Conservation (phyloP, 768 basidiomycete genomes). For the Rubroboletus satanas region DNA sequence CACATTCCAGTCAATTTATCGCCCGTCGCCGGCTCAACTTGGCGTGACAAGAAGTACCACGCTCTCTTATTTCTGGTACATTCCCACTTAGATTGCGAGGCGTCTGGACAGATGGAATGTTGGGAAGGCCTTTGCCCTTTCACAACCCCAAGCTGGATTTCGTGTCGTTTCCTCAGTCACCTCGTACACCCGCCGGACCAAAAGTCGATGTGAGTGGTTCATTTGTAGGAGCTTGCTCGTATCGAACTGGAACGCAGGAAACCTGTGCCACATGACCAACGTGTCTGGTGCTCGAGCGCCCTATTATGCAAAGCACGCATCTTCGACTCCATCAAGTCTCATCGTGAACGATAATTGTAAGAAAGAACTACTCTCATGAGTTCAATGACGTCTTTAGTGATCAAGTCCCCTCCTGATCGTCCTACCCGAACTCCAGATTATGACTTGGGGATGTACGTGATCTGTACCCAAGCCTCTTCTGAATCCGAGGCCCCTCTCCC, state of each 20-base stretch:
- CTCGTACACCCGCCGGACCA: not conserved
- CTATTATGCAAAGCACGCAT: not conserved
- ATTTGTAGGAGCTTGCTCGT: not conserved
- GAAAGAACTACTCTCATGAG: not conserved
- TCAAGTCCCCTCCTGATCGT: not conserved
- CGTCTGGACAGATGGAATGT: not conserved
- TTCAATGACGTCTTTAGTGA: not conserved
- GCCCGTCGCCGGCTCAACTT: not conserved
- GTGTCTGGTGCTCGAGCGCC: not conserved
- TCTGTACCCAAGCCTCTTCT: not conserved
- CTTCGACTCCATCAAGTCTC: not conserved
- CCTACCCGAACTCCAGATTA: not conserved
- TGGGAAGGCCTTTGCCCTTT: not conserved
- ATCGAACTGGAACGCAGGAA: not conserved
- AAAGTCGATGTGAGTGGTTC: not conserved
- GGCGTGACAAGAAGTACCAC: not conserved
- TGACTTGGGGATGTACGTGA: not conserved
- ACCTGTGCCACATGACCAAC: not conserved
- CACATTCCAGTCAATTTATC: too few relatives aligned
- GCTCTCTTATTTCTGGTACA: too few relatives aligned
- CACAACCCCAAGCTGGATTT: not conserved
- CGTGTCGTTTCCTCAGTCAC: not conserved
- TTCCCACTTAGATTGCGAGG: too few relatives aligned
- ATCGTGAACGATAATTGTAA: not conserved
- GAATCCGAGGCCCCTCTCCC: not conserved